phyloP scores from a whole-genome alignment of 345 rosid species.

The Boechera stricta region DNA sequence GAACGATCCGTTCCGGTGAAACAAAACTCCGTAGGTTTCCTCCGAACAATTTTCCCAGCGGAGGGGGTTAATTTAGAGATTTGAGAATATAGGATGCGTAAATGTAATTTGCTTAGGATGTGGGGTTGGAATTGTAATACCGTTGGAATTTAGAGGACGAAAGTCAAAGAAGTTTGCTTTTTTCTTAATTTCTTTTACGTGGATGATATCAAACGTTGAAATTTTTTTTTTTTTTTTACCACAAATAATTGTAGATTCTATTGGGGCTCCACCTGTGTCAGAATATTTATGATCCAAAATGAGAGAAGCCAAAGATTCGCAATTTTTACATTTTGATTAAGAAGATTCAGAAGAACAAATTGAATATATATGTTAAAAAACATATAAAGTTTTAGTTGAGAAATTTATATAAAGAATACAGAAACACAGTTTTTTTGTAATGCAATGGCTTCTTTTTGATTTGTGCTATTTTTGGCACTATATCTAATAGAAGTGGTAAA shows the following conservation, averaged over 20 bases:
- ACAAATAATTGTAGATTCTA: constrained; percentile 10
- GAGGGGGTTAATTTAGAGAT: constrained; percentile 1
- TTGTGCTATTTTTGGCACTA: not conserved
- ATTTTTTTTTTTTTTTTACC: not conserved
- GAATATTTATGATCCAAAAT: constrained; percentile 24
- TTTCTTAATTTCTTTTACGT: not conserved
- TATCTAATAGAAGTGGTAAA: not conserved
- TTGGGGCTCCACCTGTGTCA: constrained; percentile 31
- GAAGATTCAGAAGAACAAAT: no score
- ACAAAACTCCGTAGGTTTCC: constrained; percentile 1
- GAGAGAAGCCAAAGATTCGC: not conserved
- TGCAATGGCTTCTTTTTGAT: not conserved
- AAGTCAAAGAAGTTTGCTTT: constrained; percentile 34
- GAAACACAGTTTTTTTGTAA: not conserved
- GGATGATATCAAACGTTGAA: constrained; percentile 28
- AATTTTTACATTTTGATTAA: not conserved
- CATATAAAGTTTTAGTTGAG: not conserved
- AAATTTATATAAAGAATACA: not conserved
- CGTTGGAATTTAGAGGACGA: not conserved
- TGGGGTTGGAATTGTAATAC: constrained; percentile 29
- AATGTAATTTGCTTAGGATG: constrained; percentile 34
- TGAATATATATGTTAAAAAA: not conserved
- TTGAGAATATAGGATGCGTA: constrained; percentile 9
- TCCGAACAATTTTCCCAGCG: constrained; percentile 27
- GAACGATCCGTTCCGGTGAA: constrained; percentile 42